These are phyloP conservation scores for Arctium minus DNA, from an alignment of 129 eudicot species.

Conservation along the genomic window DNA sequence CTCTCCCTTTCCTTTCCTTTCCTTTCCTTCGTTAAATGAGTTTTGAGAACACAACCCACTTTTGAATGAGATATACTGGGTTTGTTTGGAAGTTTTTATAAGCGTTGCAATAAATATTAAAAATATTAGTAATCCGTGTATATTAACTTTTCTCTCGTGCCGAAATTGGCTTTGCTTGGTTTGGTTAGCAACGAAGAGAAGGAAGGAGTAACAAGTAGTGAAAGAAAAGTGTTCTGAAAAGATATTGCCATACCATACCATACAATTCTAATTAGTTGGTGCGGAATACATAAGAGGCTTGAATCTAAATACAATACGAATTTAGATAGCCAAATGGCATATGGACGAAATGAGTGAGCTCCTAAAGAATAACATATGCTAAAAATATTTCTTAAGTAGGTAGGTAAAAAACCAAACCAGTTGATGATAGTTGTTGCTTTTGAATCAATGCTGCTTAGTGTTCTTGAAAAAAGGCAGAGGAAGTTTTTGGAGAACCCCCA, in stretches of 20 bases:
- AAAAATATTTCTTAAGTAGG: background rate
- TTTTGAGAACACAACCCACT: no score
- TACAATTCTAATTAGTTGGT: conserved; percentile 1
- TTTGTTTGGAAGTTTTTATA: background rate
- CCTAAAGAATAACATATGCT: conserved; percentile 20
- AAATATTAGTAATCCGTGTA: background rate
- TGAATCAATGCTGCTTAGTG: conserved; percentile 42
- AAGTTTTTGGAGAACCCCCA: conserved; percentile 55
- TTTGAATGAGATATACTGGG: background rate
- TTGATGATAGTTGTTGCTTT: background rate
- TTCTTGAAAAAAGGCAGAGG: conserved; percentile 59
- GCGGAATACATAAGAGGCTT: conserved; percentile 19
- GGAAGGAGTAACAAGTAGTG: background rate
- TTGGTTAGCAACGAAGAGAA: no score
- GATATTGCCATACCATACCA: conserved; percentile 16
- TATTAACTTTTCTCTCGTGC: background rate
- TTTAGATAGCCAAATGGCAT: conserved; percentile 9
- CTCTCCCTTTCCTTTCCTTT: no score
- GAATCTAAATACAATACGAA: conserved; percentile 3
- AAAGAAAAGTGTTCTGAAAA: background rate
- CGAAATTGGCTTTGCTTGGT: background rate
- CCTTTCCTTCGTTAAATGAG: no score
- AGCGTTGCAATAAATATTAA: background rate
- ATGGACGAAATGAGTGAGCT: background rate
- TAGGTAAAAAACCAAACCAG: background rate